A percentile compares a stretch with the other conserved stretches of the same genome.
phyloP scores from a whole-genome alignment of 2,329 filamentous ascomycete genomes.

The Paracamarosporium sp. region DNA sequence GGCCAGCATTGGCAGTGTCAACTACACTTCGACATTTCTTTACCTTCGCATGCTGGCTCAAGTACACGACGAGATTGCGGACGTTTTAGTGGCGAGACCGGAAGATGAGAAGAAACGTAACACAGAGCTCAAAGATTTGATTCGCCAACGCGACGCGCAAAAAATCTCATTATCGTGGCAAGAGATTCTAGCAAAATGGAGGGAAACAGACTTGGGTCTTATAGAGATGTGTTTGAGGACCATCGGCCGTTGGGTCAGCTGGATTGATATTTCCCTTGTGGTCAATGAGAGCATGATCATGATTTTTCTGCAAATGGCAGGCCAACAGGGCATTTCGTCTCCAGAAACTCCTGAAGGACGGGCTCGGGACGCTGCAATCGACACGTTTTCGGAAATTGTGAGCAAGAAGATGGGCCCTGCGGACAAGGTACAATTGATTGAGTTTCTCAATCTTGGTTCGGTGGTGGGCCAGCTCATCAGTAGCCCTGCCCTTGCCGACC shows the following conservation, averaged over 20 bases:
- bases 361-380: conserved; percentile 88
- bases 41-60: conserved; percentile 89
- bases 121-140: conserved; percentile 87
- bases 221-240: conserved; percentile 89
- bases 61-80: conserved; percentile 96
- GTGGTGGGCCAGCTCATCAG: conserved; percentile 86
- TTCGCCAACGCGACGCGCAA: conserved; percentile 84
- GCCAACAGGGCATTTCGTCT: conserved; percentile 67
- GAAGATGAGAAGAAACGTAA: conserved; percentile 83
- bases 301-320: conserved; percentile 84
- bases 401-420: conserved; percentile 96
- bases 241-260: conserved; percentile 97
- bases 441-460: conserved; percentile 84
- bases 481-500: conserved; percentile 80
- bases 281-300: conserved; percentile 83
- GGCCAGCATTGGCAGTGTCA: conserved; percentile 64
- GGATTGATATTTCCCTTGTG: conserved; percentile 95
- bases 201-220: conserved; percentile 69
- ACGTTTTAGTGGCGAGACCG: conserved; percentile 82
- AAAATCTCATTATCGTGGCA: conserved; percentile 92
- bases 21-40: conserved; percentile 77
- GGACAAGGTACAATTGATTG: conserved; percentile 94
- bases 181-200: conserved; percentile 82
- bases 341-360: conserved; percentile 69
- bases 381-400: conserved; percentile 94